Base-by-base conservation (phyloP, 2,329 filamentous ascomycete genomes). In the Cladosporium velox region DNA sequence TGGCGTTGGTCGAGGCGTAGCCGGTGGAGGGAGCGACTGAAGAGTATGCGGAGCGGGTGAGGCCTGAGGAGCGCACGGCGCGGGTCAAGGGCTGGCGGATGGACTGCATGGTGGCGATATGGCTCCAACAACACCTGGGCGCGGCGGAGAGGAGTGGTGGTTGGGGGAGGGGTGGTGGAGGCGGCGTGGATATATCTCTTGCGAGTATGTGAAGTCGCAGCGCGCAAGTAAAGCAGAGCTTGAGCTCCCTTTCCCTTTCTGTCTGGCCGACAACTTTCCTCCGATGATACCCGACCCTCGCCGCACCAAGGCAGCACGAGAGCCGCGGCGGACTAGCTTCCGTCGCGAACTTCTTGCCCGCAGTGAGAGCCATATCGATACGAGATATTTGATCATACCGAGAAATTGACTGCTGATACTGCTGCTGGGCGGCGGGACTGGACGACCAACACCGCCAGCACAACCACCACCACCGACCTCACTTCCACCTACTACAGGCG, bases 81-180 rank as follows among this genome's bases (percentile, higher is more conserved):
- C 86, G 88, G 84, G 85, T 86, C 81, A 87, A 82, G 71, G 88
- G 88, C 86, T 90, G 89, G 78, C 90, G 85, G 81, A 96, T 83
- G 77, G 92, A 90, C 87, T 96, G 92, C 93, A 97, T 97, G 76
- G 78, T 88, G 82, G 59, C 63, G 47, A 52, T 65, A 32, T 30
- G 38, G 34, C 63, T 60, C 57, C 63, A n/a, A 54, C 55, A 44
- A 41, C 57, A 51, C 63, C 55, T 18, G 55, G 41, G 44, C 38
- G 38, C 28, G 55, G 51, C 51, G 63, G 55, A 59, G 62, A 38
- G 54, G 41, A 55, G 52, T 55, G 52, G 52, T 60, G 63, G 38
- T 47, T 32, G 55, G 55, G 41, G 55, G 55, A 54, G 51, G 49
- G 61, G 51, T 64, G 49, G 47, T 21, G 61, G 51, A n/a, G 38